Percentiles rank a stretch among this genome's conserved stretches.
phyloP scores from a whole-genome alignment of 1,284 basidiomycete species.

The Leccinum subrobustum region DNA sequence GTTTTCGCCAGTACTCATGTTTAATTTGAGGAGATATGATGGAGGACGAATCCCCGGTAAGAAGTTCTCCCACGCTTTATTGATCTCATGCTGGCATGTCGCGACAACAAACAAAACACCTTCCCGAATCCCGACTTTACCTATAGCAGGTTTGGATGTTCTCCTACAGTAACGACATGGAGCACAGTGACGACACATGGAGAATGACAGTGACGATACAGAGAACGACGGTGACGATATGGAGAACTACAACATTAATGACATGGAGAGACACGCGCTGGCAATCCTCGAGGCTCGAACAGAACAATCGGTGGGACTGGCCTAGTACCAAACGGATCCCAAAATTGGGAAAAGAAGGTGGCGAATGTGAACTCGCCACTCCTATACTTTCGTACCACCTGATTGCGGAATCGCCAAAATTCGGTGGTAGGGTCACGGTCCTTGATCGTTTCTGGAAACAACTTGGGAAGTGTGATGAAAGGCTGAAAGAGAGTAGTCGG shows the following conservation, averaged over 20 bases:
- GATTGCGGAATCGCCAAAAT: constrained; percentile 3
- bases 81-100: no score
- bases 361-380: background rate
- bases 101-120: no score
- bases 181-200: no score
- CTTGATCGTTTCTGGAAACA: constrained; percentile 3
- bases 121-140: no score
- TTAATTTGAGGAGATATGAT: background rate
- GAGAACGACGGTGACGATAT: background rate
- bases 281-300: background rate
- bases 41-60: no score
- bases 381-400: background rate
- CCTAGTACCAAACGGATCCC: background rate
- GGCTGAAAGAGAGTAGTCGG: background rate
- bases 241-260: background rate
- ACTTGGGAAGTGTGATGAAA: background rate
- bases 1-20: constrained; percentile 16
- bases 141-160: no score
- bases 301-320: background rate
- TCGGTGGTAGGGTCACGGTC: constrained; percentile 1
- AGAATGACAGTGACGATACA: background rate
- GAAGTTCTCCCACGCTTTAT: no score
- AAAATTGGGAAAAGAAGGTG: background rate
- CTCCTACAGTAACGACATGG: no score
- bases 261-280: background rate